Percentiles rank a stretch among this genome's conserved stretches.
These are phyloP conservation scores for Neofusicoccum sp. DNA, from an alignment of 2,329 filamentous ascomycete genomes.

Conservation along the genomic window DNA sequence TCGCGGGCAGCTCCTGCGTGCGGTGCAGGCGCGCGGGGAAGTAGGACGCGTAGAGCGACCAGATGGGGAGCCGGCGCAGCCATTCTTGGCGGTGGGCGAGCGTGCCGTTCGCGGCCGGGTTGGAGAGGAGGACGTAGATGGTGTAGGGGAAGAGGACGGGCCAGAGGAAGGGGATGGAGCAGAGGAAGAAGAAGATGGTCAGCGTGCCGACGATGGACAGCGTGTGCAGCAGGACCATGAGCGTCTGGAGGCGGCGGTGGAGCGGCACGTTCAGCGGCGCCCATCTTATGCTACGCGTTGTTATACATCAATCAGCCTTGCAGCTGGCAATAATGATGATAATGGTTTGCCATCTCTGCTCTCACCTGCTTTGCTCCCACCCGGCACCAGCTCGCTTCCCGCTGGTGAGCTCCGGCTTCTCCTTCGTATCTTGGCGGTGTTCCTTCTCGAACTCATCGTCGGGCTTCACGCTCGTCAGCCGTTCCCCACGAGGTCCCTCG, in stretches of 20 bases:
- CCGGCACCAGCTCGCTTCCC: conserved; percentile 54
- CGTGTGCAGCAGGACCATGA: conserved; percentile 50
- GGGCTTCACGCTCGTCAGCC: conserved; percentile 46
- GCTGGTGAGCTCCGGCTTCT: conserved; percentile 47
- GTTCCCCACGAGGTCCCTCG: conserved; percentile 44
- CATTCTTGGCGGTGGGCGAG: conserved; percentile 73
- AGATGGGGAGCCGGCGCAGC: conserved; percentile 70
- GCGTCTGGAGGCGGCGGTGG: conserved; percentile 51
- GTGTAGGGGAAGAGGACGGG: conserved; percentile 75
- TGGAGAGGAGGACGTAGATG: conserved; percentile 78
- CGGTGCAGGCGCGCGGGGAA: conserved; percentile 88
- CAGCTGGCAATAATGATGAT: neutral
- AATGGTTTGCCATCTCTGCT: neutral
- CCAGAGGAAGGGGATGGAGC: conserved; percentile 90
- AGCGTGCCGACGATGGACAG: conserved; percentile 53
- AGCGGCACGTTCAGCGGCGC: conserved; percentile 73
- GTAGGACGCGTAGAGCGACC: conserved; percentile 88
- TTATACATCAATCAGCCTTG: neutral
- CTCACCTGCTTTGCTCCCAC: conserved; percentile 50
- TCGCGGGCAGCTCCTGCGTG: conserved; percentile 72
- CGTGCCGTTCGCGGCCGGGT: conserved; percentile 71
- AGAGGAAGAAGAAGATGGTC: conserved; percentile 84
- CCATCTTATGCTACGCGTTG: conserved; percentile 65
- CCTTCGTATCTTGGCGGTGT: conserved; percentile 30
- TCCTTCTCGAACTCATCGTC: conserved; percentile 38